Evolutionary conservation across 2,329 filamentous ascomycete genomes (phyloP).

Genomic region (Ophiosphaerella narmari): DNA sequence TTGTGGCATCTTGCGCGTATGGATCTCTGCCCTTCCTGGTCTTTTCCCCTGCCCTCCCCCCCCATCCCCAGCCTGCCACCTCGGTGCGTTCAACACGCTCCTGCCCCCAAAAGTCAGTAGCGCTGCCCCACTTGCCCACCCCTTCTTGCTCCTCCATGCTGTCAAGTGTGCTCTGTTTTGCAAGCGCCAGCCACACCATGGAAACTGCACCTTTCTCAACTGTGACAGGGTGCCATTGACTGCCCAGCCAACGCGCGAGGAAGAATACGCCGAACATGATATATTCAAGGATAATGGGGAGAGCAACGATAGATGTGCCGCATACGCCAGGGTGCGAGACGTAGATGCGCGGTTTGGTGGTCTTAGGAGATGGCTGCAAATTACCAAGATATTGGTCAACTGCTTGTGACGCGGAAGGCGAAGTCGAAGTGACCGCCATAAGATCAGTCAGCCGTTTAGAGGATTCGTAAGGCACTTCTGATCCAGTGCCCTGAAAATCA

Average conservation of each 20-base stretch:
- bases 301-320: constrained; percentile 77
- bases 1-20: constrained; percentile 62
- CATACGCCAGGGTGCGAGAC: constrained; percentile 86
- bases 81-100: constrained; percentile 75
- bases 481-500: constrained; percentile 76
- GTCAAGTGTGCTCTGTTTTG: constrained; percentile 66
- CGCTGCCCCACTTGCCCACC: constrained; percentile 83
- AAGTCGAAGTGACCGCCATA: constrained; percentile 71
- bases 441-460: constrained; percentile 87
- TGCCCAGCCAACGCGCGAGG: constrained; percentile 76
- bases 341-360: constrained; percentile 66
- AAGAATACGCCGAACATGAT: constrained; percentile 71
- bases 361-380: constrained; percentile 14
- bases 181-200: constrained; percentile 77
- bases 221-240: constrained; percentile 83
- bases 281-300: constrained; percentile 71
- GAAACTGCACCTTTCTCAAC: constrained; percentile 77
- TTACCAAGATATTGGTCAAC: constrained; percentile 33
- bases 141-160: constrained; percentile 55
- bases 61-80: constrained; percentile 80
- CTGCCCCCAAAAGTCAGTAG: constrained; percentile 62
- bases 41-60: constrained; percentile 59
- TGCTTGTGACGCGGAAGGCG: constrained; percentile 65
- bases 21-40: constrained; percentile 61
- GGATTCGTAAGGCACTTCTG: constrained; percentile 74